phyloP scores from a whole-genome alignment of 257 asterid genomes.

The Paraleonurus japonicus region DNA sequence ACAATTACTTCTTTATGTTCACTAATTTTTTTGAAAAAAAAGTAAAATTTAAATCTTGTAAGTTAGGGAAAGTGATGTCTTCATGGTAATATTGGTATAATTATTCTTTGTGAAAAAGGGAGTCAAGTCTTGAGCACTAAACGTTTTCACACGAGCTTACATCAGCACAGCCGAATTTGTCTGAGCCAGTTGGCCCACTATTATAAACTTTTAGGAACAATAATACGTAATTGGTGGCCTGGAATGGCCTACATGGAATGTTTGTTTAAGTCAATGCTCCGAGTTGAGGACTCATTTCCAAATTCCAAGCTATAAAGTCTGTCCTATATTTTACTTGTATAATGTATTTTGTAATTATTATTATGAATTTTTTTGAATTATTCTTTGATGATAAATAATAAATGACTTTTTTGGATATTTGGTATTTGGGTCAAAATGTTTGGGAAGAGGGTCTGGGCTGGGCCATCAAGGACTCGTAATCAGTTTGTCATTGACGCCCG shows the following conservation, averaged over 20 bases:
- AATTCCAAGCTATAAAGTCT: too few species aligned
- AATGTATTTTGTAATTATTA: too few species aligned
- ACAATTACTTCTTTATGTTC: background rate
- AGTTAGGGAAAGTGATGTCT: constrained; percentile 1
- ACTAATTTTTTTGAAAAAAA: background rate
- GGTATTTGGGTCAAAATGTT: too few species aligned
- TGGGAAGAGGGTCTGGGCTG: too few species aligned
- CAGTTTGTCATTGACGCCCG: too few species aligned
- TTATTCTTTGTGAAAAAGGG: background rate
- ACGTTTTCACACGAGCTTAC: constrained; percentile 27
- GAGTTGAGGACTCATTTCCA: too few species aligned
- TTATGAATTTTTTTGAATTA: too few species aligned
- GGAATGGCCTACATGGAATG: background rate
- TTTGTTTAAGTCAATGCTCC: background rate
- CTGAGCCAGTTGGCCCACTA: background rate
- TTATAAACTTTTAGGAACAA: background rate
- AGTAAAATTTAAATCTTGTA: too few species aligned
- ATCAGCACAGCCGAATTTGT: background rate
- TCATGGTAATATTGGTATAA: background rate
- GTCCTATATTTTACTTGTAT: too few species aligned
- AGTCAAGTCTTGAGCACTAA: constrained; percentile 28
- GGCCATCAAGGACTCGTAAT: too few species aligned
- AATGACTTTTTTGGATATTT: too few species aligned
- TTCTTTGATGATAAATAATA: too few species aligned
- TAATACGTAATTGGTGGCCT: background rate